Conservation (phyloP, 345 rosid genomes). For the Pistacia vera region DNA sequence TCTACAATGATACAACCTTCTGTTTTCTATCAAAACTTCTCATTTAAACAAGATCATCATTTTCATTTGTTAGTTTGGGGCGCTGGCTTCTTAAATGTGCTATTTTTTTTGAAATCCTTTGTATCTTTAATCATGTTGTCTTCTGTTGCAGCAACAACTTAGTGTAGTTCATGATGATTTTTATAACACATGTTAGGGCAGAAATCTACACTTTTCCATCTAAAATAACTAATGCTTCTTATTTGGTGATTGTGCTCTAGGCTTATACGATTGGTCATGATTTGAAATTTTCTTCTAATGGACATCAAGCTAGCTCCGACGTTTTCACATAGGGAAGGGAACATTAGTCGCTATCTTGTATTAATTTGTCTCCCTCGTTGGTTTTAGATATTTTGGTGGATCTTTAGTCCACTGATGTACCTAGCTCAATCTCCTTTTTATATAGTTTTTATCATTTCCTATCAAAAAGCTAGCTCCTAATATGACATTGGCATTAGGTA, state of each 20-base stretch:
- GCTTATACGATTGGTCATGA: not conserved
- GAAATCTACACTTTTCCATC: not conserved
- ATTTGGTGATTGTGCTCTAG: not conserved
- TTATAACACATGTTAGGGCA: not conserved
- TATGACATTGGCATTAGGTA: conserved; percentile 6
- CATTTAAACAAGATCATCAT: not conserved
- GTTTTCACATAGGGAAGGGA: no score
- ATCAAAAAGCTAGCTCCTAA: not conserved
- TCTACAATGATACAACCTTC: no score
- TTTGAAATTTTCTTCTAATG: conserved; percentile 3
- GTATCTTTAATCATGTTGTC: not conserved
- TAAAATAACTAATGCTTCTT: not conserved
- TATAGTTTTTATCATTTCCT: no score
- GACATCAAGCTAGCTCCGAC: not conserved
- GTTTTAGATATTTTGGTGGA: no score
- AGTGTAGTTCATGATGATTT: not conserved
- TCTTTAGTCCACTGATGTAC: no score
- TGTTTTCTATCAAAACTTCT: no score
- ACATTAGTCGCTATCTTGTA: no score
- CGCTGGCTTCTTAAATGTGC: not conserved
- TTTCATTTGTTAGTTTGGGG: not conserved
- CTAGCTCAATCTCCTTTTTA: no score
- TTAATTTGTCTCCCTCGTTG: no score
- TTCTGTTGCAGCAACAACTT: not conserved
- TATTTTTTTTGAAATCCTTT: not conserved